A percentile compares a stretch with the other conserved stretches of the same genome.
Evolutionary conservation across 2,329 filamentous ascomycete species (phyloP).

Genomic region (Teratosphaeria pseudoeucalypti): DNA sequence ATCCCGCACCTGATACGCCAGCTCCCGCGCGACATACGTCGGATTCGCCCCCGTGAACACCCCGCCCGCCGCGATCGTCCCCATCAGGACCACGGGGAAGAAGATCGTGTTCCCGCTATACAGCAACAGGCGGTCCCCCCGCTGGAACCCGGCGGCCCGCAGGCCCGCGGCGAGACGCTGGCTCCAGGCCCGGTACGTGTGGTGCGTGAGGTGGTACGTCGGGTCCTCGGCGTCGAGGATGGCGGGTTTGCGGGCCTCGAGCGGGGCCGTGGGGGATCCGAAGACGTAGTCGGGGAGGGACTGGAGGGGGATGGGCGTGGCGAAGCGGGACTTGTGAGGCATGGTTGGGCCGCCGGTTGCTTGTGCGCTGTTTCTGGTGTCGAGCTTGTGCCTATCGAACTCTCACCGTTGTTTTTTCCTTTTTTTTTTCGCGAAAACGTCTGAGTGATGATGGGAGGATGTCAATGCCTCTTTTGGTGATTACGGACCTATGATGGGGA

Average conservation of each 20-base stretch:
- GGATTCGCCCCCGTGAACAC: slow-evolving; percentile 71
- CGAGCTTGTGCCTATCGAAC: too few species aligned
- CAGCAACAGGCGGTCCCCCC: slow-evolving; percentile 61
- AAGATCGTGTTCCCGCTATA: slow-evolving; percentile 66
- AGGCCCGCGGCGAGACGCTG: slow-evolving; percentile 60
- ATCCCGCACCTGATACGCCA: slow-evolving; percentile 66
- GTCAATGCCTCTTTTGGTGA: too few species aligned
- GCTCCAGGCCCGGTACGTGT: slow-evolving; percentile 57
- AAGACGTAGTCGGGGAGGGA: slow-evolving; percentile 41
- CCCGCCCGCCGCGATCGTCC: slow-evolving; percentile 65
- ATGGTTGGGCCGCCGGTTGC: slow-evolving; percentile 22
- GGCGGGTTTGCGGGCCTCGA: slow-evolving; percentile 27
- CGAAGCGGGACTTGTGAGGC: slow-evolving; percentile 44
- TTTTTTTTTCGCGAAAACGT: too few species aligned
- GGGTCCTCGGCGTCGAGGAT: slow-evolving; percentile 59
- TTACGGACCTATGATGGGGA: neutral
- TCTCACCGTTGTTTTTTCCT: too few species aligned
- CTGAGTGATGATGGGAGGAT: too few species aligned
- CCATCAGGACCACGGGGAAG: slow-evolving; percentile 60
- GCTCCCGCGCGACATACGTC: slow-evolving; percentile 56
- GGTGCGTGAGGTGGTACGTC: slow-evolving; percentile 54
- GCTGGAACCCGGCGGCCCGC: slow-evolving; percentile 50
- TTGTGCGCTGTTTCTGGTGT: neutral
- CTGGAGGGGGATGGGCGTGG: slow-evolving; percentile 35
- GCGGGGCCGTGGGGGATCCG: slow-evolving; percentile 34